A percentile compares a stretch with the other conserved stretches of the same genome.
These are phyloP conservation scores for Penicillium robsamsonii DNA, from an alignment of 495 filamentous ascomycete species.

Conservation along the genomic window DNA sequence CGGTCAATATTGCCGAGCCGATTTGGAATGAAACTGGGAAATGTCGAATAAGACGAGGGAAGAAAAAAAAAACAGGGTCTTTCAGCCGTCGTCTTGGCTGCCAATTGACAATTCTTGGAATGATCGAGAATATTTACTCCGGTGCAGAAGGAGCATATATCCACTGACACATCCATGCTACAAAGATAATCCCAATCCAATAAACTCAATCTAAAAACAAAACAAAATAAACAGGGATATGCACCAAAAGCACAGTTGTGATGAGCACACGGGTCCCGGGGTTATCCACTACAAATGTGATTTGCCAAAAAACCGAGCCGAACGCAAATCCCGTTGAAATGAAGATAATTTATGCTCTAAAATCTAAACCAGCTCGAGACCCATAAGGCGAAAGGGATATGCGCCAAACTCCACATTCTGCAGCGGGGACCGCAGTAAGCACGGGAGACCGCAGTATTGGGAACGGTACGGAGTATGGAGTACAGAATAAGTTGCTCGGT, in stretches of 20 bases:
- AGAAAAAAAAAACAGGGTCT: neutral
- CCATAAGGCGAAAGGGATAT: neutral
- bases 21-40: neutral
- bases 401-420: conserved; percentile 13
- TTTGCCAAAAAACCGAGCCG: neutral
- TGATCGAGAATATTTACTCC: neutral
- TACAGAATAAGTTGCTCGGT: neutral
- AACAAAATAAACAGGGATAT: neutral
- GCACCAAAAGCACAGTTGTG: neutral
- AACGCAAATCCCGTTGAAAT: neutral
- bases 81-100: conserved; percentile 2
- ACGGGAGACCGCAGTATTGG: conserved; percentile 7
- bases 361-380: neutral
- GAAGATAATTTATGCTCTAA: neutral
- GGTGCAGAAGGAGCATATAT: neutral
- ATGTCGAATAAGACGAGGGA: neutral
- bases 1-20: conserved; percentile 3
- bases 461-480: neutral
- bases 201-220: neutral
- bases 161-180: neutral
- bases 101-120: neutral
- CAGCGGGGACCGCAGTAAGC: conserved; percentile 10
- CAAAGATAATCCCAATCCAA: neutral
- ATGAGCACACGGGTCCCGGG: neutral
- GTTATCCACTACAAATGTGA: neutral